These are phyloP conservation scores for Angomonas desouzai DNA, from an alignment of 208 protist genomes.

Conservation along the genomic window DNA sequence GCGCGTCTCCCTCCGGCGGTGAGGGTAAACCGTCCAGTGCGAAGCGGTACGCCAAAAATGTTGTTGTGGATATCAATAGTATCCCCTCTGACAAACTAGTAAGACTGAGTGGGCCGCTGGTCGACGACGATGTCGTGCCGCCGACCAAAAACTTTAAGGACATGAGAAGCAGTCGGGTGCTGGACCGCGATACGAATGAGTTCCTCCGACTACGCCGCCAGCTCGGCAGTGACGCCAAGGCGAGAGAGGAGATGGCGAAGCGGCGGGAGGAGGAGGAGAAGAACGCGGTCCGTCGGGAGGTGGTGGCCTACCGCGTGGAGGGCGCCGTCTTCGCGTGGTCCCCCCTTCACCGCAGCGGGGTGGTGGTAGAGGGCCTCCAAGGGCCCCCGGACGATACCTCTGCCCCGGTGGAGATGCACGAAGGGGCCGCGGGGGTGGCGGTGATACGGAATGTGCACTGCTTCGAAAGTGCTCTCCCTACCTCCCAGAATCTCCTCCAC, in stretches of 20 bases:
- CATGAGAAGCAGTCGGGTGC: constrained; percentile 63
- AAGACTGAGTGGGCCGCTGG: constrained; percentile 44
- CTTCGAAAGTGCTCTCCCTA: constrained; percentile 80
- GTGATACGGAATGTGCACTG: constrained; percentile 75
- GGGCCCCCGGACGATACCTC: constrained; percentile 17
- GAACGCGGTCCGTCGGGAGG: constrained; percentile 21
- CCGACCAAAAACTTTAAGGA: constrained; percentile 73
- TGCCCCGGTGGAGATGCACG: constrained; percentile 12
- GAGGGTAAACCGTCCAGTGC: not conserved
- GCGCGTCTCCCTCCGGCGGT: not conserved
- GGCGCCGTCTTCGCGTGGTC: constrained; percentile 75
- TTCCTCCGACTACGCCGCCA: constrained; percentile 46
- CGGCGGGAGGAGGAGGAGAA: constrained; percentile 23
- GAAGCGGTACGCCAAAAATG: constrained; percentile 50
- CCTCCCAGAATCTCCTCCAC: constrained; percentile 55
- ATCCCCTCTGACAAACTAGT: constrained; percentile 47
- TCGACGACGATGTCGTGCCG: constrained; percentile 41
- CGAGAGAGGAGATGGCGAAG: constrained; percentile 34
- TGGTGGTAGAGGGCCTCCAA: constrained; percentile 38
- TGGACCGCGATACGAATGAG: constrained; percentile 59
- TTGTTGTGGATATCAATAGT: constrained; percentile 59
- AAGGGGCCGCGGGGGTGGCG: constrained; percentile 23
- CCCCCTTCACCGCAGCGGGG: constrained; percentile 69
- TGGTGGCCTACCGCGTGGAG: constrained; percentile 27
- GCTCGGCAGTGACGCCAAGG: constrained; percentile 44